Base-by-base conservation (phyloP, 768 basidiomycete genomes). In the Russula sp. region DNA sequence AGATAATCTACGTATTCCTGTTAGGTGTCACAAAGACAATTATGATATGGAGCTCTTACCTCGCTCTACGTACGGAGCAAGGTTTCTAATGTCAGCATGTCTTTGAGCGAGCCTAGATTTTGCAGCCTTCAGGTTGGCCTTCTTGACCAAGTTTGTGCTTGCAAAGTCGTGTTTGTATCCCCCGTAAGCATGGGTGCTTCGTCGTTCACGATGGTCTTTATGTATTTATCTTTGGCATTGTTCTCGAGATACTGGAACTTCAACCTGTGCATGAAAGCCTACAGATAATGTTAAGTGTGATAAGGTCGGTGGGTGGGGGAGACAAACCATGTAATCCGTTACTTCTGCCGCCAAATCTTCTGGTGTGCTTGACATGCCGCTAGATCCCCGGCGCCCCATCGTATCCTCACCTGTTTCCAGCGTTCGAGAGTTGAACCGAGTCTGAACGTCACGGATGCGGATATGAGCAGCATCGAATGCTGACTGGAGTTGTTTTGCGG, bases 231-330 rank as follows among this genome's bases (percentile, higher is more conserved):
- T 72, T 95, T 96, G 3, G 94, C 90, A 68, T 93, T 90, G 73
- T 93, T 90, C 71, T 96, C 92, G 20, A 94, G 77, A 72, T 92
- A 94, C 67, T 90, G 89, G 71, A 92, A 93, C 75, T 95, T 95
- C 30, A 94, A 83, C 70, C 90, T 90, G 26, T 87, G 81, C 22
- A 93, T 77, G 69, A 86, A 90, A 8, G 85, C 78, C 90, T 90
- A 58, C 18, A 2, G n/a, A 55, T 20, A 40, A 46, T 14, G 2
- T n/a, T 32, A 24, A 58, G 30, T 20, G 24, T 28, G 13, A 26
- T 10, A 53, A 9, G n/a, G 24, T 10, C n/a, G 3, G 57, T 1
- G 52, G 30, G 38, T 38, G n/a, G 26, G 62, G 10, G 8, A 6
- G 71, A 56, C 86, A n/a, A 59, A 88, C 88, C 42, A 81, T 79